Base-by-base conservation (phyloP, 1,139 yeast species). In the Scheffersomyces quercinus region DNA sequence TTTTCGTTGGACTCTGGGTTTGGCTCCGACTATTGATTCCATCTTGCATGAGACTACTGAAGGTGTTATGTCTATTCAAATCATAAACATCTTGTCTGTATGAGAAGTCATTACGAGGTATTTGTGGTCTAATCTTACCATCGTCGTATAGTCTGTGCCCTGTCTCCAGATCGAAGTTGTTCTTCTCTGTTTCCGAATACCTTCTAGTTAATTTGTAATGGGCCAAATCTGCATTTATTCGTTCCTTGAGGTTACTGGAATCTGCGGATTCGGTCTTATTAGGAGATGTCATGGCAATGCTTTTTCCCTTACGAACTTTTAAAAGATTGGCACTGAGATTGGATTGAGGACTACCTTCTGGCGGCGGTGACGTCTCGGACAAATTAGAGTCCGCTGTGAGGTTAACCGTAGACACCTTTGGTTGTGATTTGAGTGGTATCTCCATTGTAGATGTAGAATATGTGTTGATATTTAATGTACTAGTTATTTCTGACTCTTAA, bases 121-220 rank as follows among this genome's bases (percentile, higher is more conserved):
- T 32, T 41, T 61, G 63, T 3, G 79, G 75, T 42, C 81, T 60
- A 42, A 75, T 74, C 33, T 65, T 64, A 24, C 77, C 80, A 55
- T 77, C 83, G 51, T 75, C 78, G 50, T 56, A 75, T 44, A 77
- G 59, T 41, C 82, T 56, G 48, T 74, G 77, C 10, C 83, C 83
- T 4, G 79, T 74, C 39, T 71, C 70, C 49, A 62, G 66, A 54
- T 78, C 80, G 55, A 78, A 81, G 49, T 79, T 77, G 40, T 73
- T 72, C 44, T 73, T 72, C 51, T 81, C 85, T 10, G 76, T 73
- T 47, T 80, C 85, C 3, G 85, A 80, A 53, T 75, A 80, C 0
- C 81, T 76, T 48, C 83, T 65, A 2, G 76, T 62, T 38, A 76
- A 54, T 46, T 59, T 59, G 40, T 59, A 61, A 37, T 55, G 56